Base-by-base conservation (phyloP, 176 grass and related monocot genomes). In the Aegilops sharonensis region DNA sequence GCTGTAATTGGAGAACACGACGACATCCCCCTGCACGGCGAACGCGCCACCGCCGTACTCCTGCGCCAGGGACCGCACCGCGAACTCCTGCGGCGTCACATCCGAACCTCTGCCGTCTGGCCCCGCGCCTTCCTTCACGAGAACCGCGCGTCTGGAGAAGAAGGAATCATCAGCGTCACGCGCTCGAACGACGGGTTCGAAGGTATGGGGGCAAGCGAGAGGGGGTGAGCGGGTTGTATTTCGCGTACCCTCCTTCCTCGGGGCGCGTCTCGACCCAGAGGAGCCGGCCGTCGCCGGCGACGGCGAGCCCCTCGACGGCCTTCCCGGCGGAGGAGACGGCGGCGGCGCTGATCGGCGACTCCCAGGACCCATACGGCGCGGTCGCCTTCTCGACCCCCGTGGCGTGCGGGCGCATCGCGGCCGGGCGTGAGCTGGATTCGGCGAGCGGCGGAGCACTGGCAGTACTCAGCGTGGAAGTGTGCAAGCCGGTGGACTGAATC, bases 361-460 rank as follows among this genome's bases (percentile, higher is more conserved):
- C 91, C 95, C 95, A 98, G 35, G 95, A 95, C 5, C 95, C 95
- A 47, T 90, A 98, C 35, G 91, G 89, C n/a, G 89, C 91, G 68
- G 78, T 73, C 52, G 18, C 45, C 87, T 92, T 98, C 35, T 84
- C 87, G 27, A 8, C 61, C 0, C 15, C 39, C 3, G 31, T 68
- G 9, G 67, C 43, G 80, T 69, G 80, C 52, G 71, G 76, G 31
- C 48, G 79, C 87, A 86, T 79, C 31, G 81, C 39, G 36, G 64
- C 47, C 5, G 47, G 71, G 77, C 61, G 79, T 78, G 83, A 52
- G 83, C 36, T 17, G 70, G 37, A 9, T 48, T 31, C 75, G 71
- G 69, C 42, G 17, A 67, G 43, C 39, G 66, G 67, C 12, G 54
- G 84, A 25, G 43, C 18, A 32, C 42, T 75, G 57, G 18, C 17